phyloP scores from a whole-genome alignment of 371 early-diverging fungal genomes.

The Apophysomyces trapeziformis region DNA sequence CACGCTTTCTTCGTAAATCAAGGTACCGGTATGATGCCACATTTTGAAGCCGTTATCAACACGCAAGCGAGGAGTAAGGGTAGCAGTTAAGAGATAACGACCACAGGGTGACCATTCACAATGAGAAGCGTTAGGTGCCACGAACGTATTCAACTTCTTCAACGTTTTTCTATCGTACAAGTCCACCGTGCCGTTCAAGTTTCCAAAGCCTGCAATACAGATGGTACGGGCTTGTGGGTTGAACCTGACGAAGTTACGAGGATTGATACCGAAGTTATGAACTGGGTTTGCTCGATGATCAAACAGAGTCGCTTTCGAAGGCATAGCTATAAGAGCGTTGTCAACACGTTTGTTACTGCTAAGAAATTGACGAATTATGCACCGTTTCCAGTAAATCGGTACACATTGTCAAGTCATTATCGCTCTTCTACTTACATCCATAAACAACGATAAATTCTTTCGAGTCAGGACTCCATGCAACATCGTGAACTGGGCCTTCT shows the following conservation, averaged over 20 bases:
- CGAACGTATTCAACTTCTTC: constrained; percentile 78
- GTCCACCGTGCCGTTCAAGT: constrained; percentile 92
- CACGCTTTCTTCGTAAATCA: constrained; percentile 75
- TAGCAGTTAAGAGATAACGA: constrained; percentile 89
- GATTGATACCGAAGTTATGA: constrained; percentile 83
- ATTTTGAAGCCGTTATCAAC: constrained; percentile 97
- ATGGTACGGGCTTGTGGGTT: constrained; percentile 90
- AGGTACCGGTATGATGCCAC: constrained; percentile 93
- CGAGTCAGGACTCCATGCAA: constrained; percentile 91
- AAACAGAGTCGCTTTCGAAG: constrained; percentile 90
- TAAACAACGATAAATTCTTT: constrained; percentile 96
- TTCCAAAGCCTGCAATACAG: constrained; percentile 93
- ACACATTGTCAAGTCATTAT: not conserved
- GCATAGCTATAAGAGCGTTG: constrained; percentile 64
- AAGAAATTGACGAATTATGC: not conserved
- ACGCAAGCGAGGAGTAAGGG: constrained; percentile 90
- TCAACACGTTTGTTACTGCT: not conserved
- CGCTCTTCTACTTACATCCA: constrained; percentile 65
- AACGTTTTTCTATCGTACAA: constrained; percentile 89
- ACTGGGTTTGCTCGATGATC: constrained; percentile 86
- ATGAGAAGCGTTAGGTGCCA: constrained; percentile 82
- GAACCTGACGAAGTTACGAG: constrained; percentile 88
- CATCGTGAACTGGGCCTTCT: constrained; percentile 95
- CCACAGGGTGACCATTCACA: constrained; percentile 96
- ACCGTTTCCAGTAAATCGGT: not conserved